These are phyloP conservation scores for Aspergillus texensis DNA, from an alignment of 2,329 filamentous ascomycete species.

Conservation along the genomic window DNA sequence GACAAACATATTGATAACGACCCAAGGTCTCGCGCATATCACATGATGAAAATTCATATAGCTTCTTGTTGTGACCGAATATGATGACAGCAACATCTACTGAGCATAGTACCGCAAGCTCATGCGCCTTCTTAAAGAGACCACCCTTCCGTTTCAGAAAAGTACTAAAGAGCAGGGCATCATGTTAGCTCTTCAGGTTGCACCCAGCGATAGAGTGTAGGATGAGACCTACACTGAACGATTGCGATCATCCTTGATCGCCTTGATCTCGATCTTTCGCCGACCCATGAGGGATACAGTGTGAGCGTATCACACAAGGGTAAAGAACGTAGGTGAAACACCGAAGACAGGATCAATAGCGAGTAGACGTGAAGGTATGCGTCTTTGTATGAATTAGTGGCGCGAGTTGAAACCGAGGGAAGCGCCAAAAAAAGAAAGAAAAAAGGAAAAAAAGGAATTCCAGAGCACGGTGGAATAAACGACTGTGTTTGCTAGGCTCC, in stretches of 20 bases:
- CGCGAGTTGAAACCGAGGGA: constrained; percentile 17
- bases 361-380: constrained; percentile 11
- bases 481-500: constrained; percentile 9
- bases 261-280: constrained; percentile 99
- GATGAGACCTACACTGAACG: constrained; percentile 80
- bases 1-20: constrained; percentile 85
- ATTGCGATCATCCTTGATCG: constrained; percentile 97
- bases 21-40: constrained; percentile 90
- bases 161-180: constrained; percentile 61
- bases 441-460: background rate
- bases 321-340: constrained; percentile 14
- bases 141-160: constrained; percentile 99
- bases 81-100: constrained; percentile 99
- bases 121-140: constrained; percentile 98
- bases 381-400: constrained; percentile 11
- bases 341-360: constrained; percentile 10
- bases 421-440: constrained; percentile 5
- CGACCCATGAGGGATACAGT: constrained; percentile 70
- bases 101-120: constrained; percentile 95
- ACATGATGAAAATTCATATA: constrained; percentile 94
- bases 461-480: constrained; percentile 14
- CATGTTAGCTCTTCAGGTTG: constrained; percentile 3
- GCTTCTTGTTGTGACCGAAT: constrained; percentile 97
- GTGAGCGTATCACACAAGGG: constrained; percentile 17
- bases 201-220: background rate